phyloP scores from a whole-genome alignment of 306 rosid genomes.

The Sphenostylis stenocarpa region DNA sequence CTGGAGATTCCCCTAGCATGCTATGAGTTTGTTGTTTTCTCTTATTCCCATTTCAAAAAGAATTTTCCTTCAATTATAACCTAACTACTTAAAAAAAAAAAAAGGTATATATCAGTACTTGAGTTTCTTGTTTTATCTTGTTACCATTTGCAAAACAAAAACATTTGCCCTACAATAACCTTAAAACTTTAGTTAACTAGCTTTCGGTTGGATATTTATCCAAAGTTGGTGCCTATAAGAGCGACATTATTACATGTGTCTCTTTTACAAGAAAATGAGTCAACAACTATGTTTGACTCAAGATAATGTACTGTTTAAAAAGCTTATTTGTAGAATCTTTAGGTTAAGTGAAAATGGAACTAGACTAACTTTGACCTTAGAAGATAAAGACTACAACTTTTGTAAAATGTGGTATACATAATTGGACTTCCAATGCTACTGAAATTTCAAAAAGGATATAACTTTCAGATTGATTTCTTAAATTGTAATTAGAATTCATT shows the following conservation, averaged over 20 bases:
- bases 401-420: background rate
- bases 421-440: background rate
- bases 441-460: background rate
- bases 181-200: background rate
- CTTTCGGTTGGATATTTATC: slow-evolving; percentile 12
- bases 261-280: background rate
- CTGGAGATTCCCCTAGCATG: slow-evolving; percentile 20
- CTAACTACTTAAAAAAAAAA: background rate
- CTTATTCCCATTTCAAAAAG: background rate
- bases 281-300: background rate
- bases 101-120: background rate
- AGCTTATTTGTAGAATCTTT: background rate
- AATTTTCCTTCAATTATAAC: background rate
- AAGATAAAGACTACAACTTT: background rate
- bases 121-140: background rate
- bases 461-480: background rate
- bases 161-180: background rate
- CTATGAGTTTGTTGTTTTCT: background rate
- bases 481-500: background rate
- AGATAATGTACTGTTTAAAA: background rate
- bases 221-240: background rate
- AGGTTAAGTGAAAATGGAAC: background rate
- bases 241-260: too few species aligned
- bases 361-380: background rate
- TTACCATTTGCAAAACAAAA: background rate